Evolutionary conservation across 139 green algal species (phyloP), one percentile per base, ranked within the genome.

Genomic region (Chara braunii): DNA sequence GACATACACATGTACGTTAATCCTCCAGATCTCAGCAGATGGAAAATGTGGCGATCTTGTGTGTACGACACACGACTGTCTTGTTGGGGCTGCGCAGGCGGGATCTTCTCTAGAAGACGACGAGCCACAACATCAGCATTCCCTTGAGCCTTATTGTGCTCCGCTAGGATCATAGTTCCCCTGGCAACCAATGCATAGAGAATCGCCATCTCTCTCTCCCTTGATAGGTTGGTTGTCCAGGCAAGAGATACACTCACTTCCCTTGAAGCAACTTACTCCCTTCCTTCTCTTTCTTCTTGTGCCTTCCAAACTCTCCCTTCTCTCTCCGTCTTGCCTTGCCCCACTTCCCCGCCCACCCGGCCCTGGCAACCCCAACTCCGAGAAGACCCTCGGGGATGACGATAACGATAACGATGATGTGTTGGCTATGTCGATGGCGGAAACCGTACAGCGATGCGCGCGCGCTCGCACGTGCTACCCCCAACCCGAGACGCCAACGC

Each of bases 1-100:
- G 89, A 70, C 86, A 96, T 94, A 69, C 78, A 87, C 18, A 96
- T 62, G 75, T 84, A 96, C 9, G 81, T 87, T 36, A 96, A 52
- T 2, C 86, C 90, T 31, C 83, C 73, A 1, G 57, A 26, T 0
- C 83, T 58, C 26, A 96, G 64, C 1, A 95, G 59, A 63, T 96
- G 90, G 67, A 95, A 94, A 58, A 95, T 80, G 78, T 95, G 82
- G 2, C 78, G 72, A 9, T 91, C 89, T 33, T 93, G 86, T 1
- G 83, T 70, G 79, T 91, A 94, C n/a, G 79, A 84, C 22, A 88
- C 81, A 3, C 82, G 80, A 76, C 64, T 90, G 52, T 94, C 82
- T 3, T 79, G 64, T 2, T 43, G 57, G 18, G 40, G 40, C 40
- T 18, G 40, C 40, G 40, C 18, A 48, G 40, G 28, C 12, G 50